A percentile compares a stretch with the other conserved stretches of the same genome.
Evolutionary conservation across 441 rosid species (phyloP).

Genomic region (Jatropha podagrica): DNA sequence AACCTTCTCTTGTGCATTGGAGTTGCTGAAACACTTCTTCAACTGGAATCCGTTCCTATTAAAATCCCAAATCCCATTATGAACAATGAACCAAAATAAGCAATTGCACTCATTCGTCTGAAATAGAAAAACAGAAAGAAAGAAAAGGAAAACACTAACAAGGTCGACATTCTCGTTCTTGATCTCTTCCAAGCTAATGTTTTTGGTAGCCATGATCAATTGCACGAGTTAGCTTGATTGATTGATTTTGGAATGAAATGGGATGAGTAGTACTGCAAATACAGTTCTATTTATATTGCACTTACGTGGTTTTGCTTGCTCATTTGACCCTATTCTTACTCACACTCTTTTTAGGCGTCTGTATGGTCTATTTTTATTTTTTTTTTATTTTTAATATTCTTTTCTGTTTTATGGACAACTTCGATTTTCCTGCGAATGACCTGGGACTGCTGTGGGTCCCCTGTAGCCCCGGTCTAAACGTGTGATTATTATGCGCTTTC

Average conservation of each 20-base stretch:
- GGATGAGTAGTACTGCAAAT: neutral
- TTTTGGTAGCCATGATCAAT: constrained; percentile 17
- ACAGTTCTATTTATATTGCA: neutral
- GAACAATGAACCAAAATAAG: no score
- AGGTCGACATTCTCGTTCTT: constrained; percentile 74
- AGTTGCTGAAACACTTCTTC: constrained; percentile 81
- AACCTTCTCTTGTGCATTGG: constrained; percentile 67
- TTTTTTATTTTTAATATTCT: neutral
- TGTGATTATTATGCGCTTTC: no score
- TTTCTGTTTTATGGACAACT: no score
- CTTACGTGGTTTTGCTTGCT: constrained; percentile 4
- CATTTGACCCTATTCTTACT: constrained; percentile 18
- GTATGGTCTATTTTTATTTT: neutral
- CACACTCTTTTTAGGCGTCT: neutral
- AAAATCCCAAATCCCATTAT: no score
- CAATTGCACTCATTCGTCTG: no score
- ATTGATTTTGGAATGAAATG: neutral
- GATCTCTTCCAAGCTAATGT: constrained; percentile 64
- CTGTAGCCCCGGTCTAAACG: neutral
- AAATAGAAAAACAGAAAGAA: neutral
- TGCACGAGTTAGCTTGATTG: no score
- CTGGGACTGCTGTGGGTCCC: neutral
- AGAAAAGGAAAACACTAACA: constrained; percentile 35
- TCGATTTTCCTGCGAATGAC: neutral
- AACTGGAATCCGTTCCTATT: constrained; percentile 69